Evolutionary conservation across 805 yeast species (phyloP).

Genomic region (Metschnikowia colocasiae): DNA sequence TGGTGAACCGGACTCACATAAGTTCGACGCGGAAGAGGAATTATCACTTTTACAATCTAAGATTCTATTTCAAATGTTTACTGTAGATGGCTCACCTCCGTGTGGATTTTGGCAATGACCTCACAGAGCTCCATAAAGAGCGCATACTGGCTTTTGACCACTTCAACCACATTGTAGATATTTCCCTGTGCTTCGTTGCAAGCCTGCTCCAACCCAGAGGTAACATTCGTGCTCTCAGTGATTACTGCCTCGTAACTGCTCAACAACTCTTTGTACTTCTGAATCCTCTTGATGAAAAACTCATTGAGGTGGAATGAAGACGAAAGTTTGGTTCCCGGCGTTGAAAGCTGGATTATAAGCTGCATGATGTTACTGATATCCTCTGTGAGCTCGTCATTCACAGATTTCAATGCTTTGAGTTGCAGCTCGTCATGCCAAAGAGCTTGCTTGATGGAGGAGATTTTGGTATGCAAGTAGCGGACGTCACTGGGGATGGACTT

Average conservation of each 20-base stretch:
- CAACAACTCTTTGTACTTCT: slow-evolving; percentile 45
- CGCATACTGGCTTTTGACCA: slow-evolving; percentile 63
- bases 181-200: slow-evolving; percentile 40
- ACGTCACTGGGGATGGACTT: slow-evolving; percentile 73
- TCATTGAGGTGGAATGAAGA: slow-evolving; percentile 53
- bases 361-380: slow-evolving; percentile 54
- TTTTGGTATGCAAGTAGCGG: slow-evolving; percentile 56
- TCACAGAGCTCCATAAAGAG: slow-evolving; percentile 75
- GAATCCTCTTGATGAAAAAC: slow-evolving; percentile 51
- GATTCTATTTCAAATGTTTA: background rate
- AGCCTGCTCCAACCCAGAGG: slow-evolving; percentile 39
- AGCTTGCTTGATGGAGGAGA: slow-evolving; percentile 64
- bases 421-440: slow-evolving; percentile 44
- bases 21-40: too few species aligned
- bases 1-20: too few species aligned
- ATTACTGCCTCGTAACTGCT: slow-evolving; percentile 60
- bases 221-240: slow-evolving; percentile 54
- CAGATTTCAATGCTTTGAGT: slow-evolving; percentile 30
- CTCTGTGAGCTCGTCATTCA: slow-evolving; percentile 40
- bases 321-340: slow-evolving; percentile 55
- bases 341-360: slow-evolving; percentile 47
- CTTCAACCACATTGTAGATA: slow-evolving; percentile 48
- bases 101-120: slow-evolving; percentile 66
- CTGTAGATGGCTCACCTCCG: slow-evolving; percentile 22
- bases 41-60: too few species aligned